These are phyloP conservation scores for Colletotrichum incanum DNA, from an alignment of 2,329 filamentous ascomycete species.

Conservation along the genomic window DNA sequence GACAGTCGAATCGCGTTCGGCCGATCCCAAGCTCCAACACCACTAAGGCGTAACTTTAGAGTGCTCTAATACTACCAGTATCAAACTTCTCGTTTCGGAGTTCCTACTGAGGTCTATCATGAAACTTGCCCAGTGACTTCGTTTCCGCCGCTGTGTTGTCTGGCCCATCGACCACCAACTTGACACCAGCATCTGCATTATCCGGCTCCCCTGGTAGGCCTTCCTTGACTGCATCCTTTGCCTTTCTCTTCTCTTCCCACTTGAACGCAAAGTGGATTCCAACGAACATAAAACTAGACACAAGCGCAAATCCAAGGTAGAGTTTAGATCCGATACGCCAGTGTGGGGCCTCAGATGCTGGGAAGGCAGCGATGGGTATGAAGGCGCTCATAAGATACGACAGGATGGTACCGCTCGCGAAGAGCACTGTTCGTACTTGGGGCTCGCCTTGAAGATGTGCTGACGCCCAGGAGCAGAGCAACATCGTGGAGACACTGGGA, in stretches of 20 bases:
- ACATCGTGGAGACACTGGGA: slow-evolving; percentile 28
- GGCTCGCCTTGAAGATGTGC: slow-evolving; percentile 28
- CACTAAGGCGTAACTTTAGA: too few relatives aligned
- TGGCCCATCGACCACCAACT: background rate
- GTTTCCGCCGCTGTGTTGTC: too few relatives aligned
- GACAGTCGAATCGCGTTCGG: background rate
- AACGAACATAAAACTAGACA: slow-evolving; percentile 23
- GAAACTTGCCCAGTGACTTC: slow-evolving; percentile 1
- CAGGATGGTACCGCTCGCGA: slow-evolving; percentile 27
- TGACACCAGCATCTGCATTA: slow-evolving; percentile 21
- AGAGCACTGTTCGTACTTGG: slow-evolving; percentile 35
- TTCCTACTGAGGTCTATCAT: background rate
- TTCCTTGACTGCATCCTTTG: slow-evolving; percentile 25
- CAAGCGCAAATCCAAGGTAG: slow-evolving; percentile 24
- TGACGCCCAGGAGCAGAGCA: slow-evolving; percentile 29
- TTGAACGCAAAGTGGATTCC: slow-evolving; percentile 31
- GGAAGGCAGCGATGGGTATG: slow-evolving; percentile 36
- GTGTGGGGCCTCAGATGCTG: slow-evolving; percentile 10
- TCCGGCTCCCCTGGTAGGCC: slow-evolving; percentile 14
- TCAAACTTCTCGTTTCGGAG: background rate
- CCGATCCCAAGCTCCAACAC: background rate
- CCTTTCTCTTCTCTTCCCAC: slow-evolving; percentile 31
- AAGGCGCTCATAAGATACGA: slow-evolving; percentile 36
- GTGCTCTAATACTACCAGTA: background rate
- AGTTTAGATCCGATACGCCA: slow-evolving; percentile 33